These are phyloP conservation scores for Grigorovia humatica DNA, from an alignment of 805 yeast genomes.

Conservation along the genomic window DNA sequence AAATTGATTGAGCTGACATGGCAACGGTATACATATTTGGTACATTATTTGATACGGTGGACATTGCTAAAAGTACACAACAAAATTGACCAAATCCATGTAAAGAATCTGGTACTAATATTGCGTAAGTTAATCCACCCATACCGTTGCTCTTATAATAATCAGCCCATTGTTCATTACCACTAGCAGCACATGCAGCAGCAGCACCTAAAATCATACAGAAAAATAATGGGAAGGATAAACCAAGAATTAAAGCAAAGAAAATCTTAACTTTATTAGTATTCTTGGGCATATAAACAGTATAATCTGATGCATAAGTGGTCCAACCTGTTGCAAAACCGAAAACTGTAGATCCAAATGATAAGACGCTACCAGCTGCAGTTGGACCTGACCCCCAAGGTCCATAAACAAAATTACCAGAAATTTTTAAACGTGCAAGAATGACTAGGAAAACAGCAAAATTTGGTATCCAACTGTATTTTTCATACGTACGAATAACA, in stretches of 20 bases:
- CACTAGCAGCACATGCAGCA: slow-evolving; percentile 54
- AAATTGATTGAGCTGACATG: slow-evolving; percentile 74
- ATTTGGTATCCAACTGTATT: slow-evolving; percentile 84
- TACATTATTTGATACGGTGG: slow-evolving; percentile 83
- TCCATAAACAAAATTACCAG: slow-evolving; percentile 53
- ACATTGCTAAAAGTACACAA: slow-evolving; percentile 71
- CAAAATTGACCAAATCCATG: slow-evolving; percentile 88
- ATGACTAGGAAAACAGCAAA: slow-evolving; percentile 61
- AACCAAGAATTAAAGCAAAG: slow-evolving; percentile 51
- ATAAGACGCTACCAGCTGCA: slow-evolving; percentile 66
- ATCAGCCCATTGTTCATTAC: slow-evolving; percentile 35
- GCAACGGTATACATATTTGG: slow-evolving; percentile 92
- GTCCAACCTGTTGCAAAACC: slow-evolving; percentile 96
- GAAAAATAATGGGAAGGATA: slow-evolving; percentile 58
- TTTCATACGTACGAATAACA: slow-evolving; percentile 72
- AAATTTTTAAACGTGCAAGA: slow-evolving; percentile 63
- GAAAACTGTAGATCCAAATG: slow-evolving; percentile 73
- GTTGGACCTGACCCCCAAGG: slow-evolving; percentile 42
- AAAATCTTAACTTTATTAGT: slow-evolving; percentile 52
- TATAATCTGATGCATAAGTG: slow-evolving; percentile 85
- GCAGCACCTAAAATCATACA: slow-evolving; percentile 82
- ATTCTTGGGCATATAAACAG: slow-evolving; percentile 70
- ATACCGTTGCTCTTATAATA: slow-evolving; percentile 45
- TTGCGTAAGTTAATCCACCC: slow-evolving; percentile 78
- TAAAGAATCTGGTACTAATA: slow-evolving; percentile 67